Evolutionary conservation across 2,329 filamentous ascomycete genomes (phyloP).

Genomic region (Colletotrichum theobromicola): DNA sequence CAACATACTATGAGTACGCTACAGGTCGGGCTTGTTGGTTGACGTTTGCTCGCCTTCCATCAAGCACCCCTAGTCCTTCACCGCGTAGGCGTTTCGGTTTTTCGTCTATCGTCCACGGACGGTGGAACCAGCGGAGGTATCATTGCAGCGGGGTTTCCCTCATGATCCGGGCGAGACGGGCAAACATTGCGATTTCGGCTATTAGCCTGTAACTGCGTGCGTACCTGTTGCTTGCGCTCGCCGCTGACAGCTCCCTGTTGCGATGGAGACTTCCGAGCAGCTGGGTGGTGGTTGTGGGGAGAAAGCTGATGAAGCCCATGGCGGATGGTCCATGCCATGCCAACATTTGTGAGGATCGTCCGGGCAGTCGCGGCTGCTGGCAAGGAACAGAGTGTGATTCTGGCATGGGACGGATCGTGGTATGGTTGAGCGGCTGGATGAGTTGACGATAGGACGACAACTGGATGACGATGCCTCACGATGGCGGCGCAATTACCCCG

Average conservation of each 20-base stretch:
- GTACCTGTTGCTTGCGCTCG: neutral
- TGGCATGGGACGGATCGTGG: neutral
- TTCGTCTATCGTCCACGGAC: conserved; percentile 12
- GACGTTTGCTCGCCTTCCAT: neutral
- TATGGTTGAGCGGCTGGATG: neutral
- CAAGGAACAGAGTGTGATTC: neutral
- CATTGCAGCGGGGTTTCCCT: neutral
- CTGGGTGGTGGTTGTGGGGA: neutral
- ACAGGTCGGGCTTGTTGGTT: neutral
- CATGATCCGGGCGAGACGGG: conserved; percentile 2
- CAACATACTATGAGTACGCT: neutral
- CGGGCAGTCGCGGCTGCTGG: neutral
- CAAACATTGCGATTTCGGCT: neutral
- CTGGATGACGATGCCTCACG: neutral
- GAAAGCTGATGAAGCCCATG: neutral
- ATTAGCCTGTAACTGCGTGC: neutral
- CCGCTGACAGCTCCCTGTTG: neutral
- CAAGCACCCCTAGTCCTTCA: neutral
- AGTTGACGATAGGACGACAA: neutral
- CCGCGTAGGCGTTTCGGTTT: neutral
- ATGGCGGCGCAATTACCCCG: neutral
- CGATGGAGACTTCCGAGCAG: neutral
- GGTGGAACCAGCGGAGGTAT: conserved; percentile 12
- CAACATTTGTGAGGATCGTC: neutral
- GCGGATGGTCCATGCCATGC: neutral